Evolutionary conservation across 106 monocot species (phyloP), one percentile per base, ranked within the genome.

Genomic region (Apostasia ramifera): DNA sequence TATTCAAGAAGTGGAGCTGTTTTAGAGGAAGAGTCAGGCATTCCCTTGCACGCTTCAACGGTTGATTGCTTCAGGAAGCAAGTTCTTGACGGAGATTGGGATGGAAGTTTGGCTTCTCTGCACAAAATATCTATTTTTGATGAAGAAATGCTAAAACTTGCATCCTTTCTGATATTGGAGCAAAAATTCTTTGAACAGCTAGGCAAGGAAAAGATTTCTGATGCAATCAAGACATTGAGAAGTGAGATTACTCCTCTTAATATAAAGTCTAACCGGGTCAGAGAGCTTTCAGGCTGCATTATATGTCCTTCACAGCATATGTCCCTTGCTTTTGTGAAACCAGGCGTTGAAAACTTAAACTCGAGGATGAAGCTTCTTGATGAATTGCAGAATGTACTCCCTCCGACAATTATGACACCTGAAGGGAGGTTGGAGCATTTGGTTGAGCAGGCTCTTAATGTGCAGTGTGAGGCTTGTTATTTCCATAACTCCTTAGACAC

Each of bases 11-110:
- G 77, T 61, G 87, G 88, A 59, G 80, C 82, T 40, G 41, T 76
- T 71, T 64, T 92, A 6, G 91, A 92, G 67, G 80, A 85, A 66
- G 91, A 92, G 57, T 92, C 91, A 9, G 91, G 88, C 14, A 83
- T 92, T 48, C 73, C 61, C 12, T 70, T 92, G 68, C 82, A 88
- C 60, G 80, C 78, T 10, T 51, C 80, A 43, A 54, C 40, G 2
- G 85, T 92, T 0, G 53, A 70, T 61, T 78, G 76, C 9, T 82
- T 92, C 58, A 80, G 85, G 59, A 71, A 85, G 59, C 80, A 83
- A 43, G 74, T 92, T 26, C 80, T 92, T 55, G 69, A 76, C 67
- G 88, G 91, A 57, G 76, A 85, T 51, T 92, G 88, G 88, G 82
- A 88, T 78, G 85, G 66, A 47, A 82, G 84, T 59, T 72, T 92